These are phyloP conservation scores for Lathyrus oleraceus DNA, from an alignment of 306 rosid genomes.

Conservation along the genomic window DNA sequence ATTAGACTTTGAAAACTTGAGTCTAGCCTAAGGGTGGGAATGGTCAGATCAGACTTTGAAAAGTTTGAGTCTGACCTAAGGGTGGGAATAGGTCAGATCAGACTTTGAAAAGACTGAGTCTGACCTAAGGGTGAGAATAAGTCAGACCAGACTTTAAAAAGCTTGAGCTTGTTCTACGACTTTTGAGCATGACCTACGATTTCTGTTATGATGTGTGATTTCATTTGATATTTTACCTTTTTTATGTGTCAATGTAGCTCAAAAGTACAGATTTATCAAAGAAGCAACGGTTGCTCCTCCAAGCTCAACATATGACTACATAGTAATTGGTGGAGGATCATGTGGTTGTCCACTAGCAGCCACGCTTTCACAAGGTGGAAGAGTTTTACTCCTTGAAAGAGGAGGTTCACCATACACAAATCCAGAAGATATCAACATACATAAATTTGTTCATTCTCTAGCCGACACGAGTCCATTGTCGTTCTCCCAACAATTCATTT, in stretches of 20 bases:
- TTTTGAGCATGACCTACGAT: too few species aligned
- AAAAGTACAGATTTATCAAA: conserved; percentile 44
- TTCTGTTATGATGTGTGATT: not conserved
- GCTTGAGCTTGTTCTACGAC: too few species aligned
- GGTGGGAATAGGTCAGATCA: too few species aligned
- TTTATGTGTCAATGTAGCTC: conserved; percentile 38
- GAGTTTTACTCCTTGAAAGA: conserved; percentile 63
- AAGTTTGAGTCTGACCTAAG: too few species aligned
- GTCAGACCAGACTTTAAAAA: too few species aligned
- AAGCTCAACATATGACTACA: conserved; percentile 53
- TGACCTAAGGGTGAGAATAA: too few species aligned
- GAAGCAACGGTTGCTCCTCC: conserved; percentile 63
- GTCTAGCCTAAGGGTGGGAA: too few species aligned
- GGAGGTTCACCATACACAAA: conserved; percentile 73
- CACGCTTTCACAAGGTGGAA: conserved; percentile 64
- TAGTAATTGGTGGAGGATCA: conserved; percentile 80
- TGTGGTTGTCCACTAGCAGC: conserved; percentile 86
- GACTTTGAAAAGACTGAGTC: too few species aligned
- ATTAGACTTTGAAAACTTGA: too few species aligned
- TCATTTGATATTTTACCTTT: not conserved
- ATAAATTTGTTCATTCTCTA: conserved; percentile 43
- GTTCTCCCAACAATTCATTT: conserved; percentile 62
- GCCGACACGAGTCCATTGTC: conserved; percentile 54
- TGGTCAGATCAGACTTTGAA: too few species aligned
- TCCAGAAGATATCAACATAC: conserved; percentile 46